phyloP scores from a whole-genome alignment of 129 eudicot species.

The Escallonia herrerae region DNA sequence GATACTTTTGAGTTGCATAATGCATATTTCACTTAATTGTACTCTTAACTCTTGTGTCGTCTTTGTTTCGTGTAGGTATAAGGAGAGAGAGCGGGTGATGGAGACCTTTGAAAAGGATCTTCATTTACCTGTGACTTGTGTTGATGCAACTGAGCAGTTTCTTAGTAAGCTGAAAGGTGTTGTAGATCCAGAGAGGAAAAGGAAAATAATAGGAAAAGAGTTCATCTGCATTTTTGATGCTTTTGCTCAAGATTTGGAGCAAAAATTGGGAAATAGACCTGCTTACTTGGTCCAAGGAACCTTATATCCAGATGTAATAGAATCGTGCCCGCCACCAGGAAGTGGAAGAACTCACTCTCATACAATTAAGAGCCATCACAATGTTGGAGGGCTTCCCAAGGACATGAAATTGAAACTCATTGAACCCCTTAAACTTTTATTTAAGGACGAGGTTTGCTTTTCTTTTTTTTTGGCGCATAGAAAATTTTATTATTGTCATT shows the following conservation, averaged over 20 bases:
- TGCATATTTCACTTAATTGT: too few species aligned
- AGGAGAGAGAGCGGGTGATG: constrained; percentile 91
- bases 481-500: too few species aligned
- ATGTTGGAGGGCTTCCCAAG: constrained; percentile 95
- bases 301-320: constrained; percentile 91
- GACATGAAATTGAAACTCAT: constrained; percentile 95
- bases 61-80: constrained; percentile 37
- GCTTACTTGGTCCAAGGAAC: constrained; percentile 94
- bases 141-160: constrained; percentile 83
- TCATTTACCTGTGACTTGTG: constrained; percentile 89
- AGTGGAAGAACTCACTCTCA: constrained; percentile 91
- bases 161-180: constrained; percentile 83
- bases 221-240: constrained; percentile 81
- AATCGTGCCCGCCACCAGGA: constrained; percentile 98
- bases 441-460: constrained; percentile 79
- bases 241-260: constrained; percentile 75
- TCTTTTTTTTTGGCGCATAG: not conserved
- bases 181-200: constrained; percentile 69
- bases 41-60: not conserved
- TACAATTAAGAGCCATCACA: constrained; percentile 95
- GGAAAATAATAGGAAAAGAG: constrained; percentile 92
- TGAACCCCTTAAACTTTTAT: constrained; percentile 88
- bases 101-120: constrained; percentile 89
- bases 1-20: too few species aligned
- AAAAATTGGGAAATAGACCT: constrained; percentile 67